phyloP scores from a whole-genome alignment of 1,139 yeast species.

The Nakaseomyces delphensis region DNA sequence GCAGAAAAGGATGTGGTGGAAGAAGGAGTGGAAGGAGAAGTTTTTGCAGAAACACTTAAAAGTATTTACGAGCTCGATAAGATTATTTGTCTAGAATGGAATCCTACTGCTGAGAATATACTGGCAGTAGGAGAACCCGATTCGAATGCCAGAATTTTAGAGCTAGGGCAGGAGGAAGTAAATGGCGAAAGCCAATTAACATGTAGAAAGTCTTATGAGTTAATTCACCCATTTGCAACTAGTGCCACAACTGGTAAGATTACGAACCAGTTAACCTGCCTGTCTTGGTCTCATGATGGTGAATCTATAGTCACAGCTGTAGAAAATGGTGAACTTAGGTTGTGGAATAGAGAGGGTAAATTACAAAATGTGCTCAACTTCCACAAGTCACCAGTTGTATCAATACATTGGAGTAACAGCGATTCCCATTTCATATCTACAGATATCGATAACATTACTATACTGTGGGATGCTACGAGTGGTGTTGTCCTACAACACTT shows the following conservation, averaged over 20 bases:
- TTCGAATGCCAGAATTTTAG: slow-evolving; percentile 33
- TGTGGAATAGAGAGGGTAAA: slow-evolving; percentile 62
- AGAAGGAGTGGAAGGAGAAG: slow-evolving; percentile 15
- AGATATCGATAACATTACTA: slow-evolving; percentile 35
- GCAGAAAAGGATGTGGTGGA: slow-evolving; percentile 9
- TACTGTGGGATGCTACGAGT: slow-evolving; percentile 47
- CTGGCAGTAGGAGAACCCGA: slow-evolving; percentile 38
- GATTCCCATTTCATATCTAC: slow-evolving; percentile 33
- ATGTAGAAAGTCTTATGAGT: slow-evolving; percentile 11
- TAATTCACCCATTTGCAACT: slow-evolving; percentile 26
- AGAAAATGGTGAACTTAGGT: slow-evolving; percentile 54
- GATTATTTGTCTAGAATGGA: slow-evolving; percentile 35
- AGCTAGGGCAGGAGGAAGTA: slow-evolving; percentile 9
- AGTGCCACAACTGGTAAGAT: slow-evolving; percentile 14
- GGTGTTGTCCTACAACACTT: slow-evolving; percentile 43
- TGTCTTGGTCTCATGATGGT: slow-evolving; percentile 62
- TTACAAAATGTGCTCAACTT: slow-evolving; percentile 50
- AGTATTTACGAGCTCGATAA: slow-evolving; percentile 30
- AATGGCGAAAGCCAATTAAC: slow-evolving; percentile 1
- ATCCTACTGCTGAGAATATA: slow-evolving; percentile 31
- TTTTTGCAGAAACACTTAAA: slow-evolving; percentile 32
- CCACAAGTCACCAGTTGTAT: slow-evolving; percentile 46
- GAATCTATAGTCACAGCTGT: slow-evolving; percentile 48
- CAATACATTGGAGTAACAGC: slow-evolving; percentile 43
- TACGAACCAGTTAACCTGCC: slow-evolving; percentile 33